Conservation (phyloP, 2,329 filamentous ascomycete genomes). For the Escovopsis sp. region DNA sequence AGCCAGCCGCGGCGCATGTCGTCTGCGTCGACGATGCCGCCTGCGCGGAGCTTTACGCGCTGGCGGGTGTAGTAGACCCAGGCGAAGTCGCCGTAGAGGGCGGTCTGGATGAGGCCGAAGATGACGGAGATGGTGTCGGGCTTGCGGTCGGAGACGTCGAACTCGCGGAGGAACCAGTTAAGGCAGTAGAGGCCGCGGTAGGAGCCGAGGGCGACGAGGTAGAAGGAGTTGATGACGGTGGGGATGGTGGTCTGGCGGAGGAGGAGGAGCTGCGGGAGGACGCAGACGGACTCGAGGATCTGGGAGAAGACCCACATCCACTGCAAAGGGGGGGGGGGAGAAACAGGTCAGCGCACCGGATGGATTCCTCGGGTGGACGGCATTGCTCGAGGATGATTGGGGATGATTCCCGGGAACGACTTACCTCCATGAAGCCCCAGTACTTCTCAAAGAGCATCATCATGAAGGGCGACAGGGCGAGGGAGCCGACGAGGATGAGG, state of each 20-base stretch:
- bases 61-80: slow-evolving; percentile 95
- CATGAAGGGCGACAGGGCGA: slow-evolving; percentile 56
- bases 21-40: slow-evolving; percentile 79
- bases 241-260: slow-evolving; percentile 90
- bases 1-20: slow-evolving; percentile 79
- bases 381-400: too few relatives aligned
- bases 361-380: too few relatives aligned
- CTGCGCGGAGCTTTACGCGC: slow-evolving; percentile 77
- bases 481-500: slow-evolving; percentile 48
- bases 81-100: slow-evolving; percentile 83
- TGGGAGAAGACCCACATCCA: slow-evolving; percentile 79
- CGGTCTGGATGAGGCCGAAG: slow-evolving; percentile 80
- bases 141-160: slow-evolving; percentile 41
- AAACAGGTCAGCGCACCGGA: neutral
- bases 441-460: slow-evolving; percentile 49
- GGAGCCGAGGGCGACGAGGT: slow-evolving; percentile 72
- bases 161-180: slow-evolving; percentile 69
- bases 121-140: slow-evolving; percentile 63
- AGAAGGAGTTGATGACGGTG: slow-evolving; percentile 94
- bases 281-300: slow-evolving; percentile 79
- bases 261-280: slow-evolving; percentile 81
- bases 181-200: slow-evolving; percentile 83
- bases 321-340: too few relatives aligned
- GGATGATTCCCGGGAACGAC: too few relatives aligned
- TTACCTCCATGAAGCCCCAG: slow-evolving; percentile 38